A percentile compares a stretch with the other conserved stretches of the same genome.
phyloP scores from a whole-genome alignment of 73 alveolate species.

The Stentor roeselii region DNA sequence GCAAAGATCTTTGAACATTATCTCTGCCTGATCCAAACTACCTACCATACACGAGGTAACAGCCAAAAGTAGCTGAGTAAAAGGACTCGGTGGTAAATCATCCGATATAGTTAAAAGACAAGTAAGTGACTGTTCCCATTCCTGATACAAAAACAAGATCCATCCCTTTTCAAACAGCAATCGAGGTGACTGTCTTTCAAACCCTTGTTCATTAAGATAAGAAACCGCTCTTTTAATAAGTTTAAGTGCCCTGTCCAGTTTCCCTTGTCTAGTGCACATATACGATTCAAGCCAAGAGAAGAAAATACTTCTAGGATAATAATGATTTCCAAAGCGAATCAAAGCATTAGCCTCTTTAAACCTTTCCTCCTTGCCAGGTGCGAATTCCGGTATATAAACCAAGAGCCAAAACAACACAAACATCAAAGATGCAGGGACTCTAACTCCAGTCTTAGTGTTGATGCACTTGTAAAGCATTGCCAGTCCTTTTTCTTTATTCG shows the following conservation, averaged over 20 bases:
- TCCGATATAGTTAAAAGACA: slow-evolving; percentile 11
- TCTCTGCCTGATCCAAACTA: slow-evolving; percentile 23
- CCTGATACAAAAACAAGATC: slow-evolving; percentile 4
- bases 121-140: slow-evolving; percentile 21
- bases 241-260: neutral
- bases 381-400: slow-evolving; percentile 31
- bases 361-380: slow-evolving; percentile 36
- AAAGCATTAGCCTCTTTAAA: slow-evolving; percentile 30
- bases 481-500: slow-evolving; percentile 19
- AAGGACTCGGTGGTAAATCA: slow-evolving; percentile 22
- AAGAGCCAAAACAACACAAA: slow-evolving; percentile 33
- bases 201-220: slow-evolving; percentile 6
- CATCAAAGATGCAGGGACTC: slow-evolving; percentile 30
- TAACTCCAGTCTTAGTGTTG: slow-evolving; percentile 26
- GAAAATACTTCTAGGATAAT: neutral
- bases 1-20: neutral
- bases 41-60: slow-evolving; percentile 31
- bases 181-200: neutral
- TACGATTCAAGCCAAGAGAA: slow-evolving; percentile 29
- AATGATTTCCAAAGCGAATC: slow-evolving; percentile 26
- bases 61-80: slow-evolving; percentile 25
- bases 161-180: slow-evolving; percentile 33
- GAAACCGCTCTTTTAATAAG: slow-evolving; percentile 5
- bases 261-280: slow-evolving; percentile 22
- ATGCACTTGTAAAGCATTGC: slow-evolving; percentile 30